A percentile compares a stretch with the other conserved stretches of the same genome.
Conservation (phyloP, 2,329 filamentous ascomycete species). For the Raffaelea albimanens region DNA sequence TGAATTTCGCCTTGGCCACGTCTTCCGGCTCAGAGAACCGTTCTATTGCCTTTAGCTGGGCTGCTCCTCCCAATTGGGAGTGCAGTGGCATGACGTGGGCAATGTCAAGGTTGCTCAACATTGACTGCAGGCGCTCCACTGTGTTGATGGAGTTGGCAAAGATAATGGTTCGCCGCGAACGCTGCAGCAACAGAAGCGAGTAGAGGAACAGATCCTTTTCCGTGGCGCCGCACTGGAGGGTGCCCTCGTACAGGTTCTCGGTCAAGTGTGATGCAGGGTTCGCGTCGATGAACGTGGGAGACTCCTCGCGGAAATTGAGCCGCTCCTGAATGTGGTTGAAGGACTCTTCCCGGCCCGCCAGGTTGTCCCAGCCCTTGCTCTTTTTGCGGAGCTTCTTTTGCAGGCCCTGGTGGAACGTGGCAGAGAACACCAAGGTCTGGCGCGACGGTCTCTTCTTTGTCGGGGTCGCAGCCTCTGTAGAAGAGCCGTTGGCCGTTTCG, state of each 20-base stretch:
- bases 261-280: conserved; percentile 90
- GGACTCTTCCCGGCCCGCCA: conserved; percentile 66
- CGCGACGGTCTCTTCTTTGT: conserved; percentile 43
- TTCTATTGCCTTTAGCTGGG: conserved; percentile 84
- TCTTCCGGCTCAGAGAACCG: conserved; percentile 48
- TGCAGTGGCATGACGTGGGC: conserved; percentile 65
- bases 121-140: conserved; percentile 74
- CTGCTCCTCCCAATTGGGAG: conserved; percentile 93
- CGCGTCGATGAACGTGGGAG: conserved; percentile 84
- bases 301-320: conserved; percentile 74
- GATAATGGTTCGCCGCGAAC: conserved; percentile 70
- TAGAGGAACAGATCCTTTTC: conserved; percentile 98
- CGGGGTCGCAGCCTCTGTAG: conserved; percentile 31
- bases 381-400: conserved; percentile 80
- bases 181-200: conserved; percentile 72
- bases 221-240: conserved; percentile 85
- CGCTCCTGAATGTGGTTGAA: conserved; percentile 91
- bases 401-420: conserved; percentile 84
- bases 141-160: conserved; percentile 96
- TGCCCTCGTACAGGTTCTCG: conserved; percentile 70
- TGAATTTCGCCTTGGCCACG: no score
- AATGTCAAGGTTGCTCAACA: conserved; percentile 74
- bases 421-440: conserved; percentile 93
- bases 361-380: conserved; percentile 41
- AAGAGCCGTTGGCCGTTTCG: no score